phyloP scores from a whole-genome alignment of 805 yeast species.

The Starmerella apis region DNA sequence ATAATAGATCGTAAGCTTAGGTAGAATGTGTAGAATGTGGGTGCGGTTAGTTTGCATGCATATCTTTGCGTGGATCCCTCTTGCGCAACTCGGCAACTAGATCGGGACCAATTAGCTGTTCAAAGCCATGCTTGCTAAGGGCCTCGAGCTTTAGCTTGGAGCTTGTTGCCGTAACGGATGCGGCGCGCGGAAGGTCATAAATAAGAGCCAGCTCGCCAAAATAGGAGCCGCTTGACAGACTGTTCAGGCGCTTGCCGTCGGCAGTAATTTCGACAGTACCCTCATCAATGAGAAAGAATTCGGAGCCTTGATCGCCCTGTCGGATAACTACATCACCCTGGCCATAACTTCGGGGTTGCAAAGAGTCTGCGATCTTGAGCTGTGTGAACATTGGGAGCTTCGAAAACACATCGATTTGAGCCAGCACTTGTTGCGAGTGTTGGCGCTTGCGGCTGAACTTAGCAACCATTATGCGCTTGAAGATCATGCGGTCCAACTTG shows the following conservation, averaged over 20 bases:
- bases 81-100: conserved; percentile 78
- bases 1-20: conserved; percentile 3
- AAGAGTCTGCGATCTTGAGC: conserved; percentile 87
- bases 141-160: conserved; percentile 78
- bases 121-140: conserved; percentile 83
- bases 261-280: conserved; percentile 74
- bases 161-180: conserved; percentile 66
- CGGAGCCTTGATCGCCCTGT: conserved; percentile 79
- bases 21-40: not conserved
- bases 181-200: conserved; percentile 87
- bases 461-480: conserved; percentile 81
- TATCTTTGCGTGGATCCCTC: conserved; percentile 53
- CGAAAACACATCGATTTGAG: conserved; percentile 72
- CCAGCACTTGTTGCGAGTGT: conserved; percentile 79
- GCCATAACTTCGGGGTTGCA: conserved; percentile 62
- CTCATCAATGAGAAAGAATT: conserved; percentile 62
- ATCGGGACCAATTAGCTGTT: conserved; percentile 77
- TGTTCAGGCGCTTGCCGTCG: conserved; percentile 44
- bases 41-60: conserved; percentile 1
- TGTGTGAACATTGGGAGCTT: conserved; percentile 70
- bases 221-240: conserved; percentile 71
- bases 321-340: conserved; percentile 64
- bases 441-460: conserved; percentile 83
- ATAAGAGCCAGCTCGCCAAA: conserved; percentile 93
- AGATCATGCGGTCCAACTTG: conserved; percentile 89